Conservation (phyloP, 1,139 yeast genomes). For the Saccharomyces hybrid region DNA sequence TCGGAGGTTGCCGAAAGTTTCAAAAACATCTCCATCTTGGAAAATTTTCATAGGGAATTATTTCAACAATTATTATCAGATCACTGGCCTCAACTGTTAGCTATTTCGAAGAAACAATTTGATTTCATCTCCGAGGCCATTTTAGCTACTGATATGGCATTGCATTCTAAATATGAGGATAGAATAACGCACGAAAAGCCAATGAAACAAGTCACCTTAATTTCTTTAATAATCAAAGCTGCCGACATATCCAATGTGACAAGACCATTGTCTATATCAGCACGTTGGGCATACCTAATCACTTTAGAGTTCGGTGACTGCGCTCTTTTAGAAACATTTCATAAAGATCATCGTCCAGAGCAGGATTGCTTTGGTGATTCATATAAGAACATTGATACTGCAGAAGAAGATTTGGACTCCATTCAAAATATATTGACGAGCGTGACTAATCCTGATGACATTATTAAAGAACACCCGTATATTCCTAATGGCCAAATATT, state of each 20-base stretch:
- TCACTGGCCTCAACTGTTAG: slow-evolving; percentile 53
- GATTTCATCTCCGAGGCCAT: slow-evolving; percentile 36
- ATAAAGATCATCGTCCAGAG: slow-evolving; percentile 16
- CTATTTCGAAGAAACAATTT: slow-evolving; percentile 9
- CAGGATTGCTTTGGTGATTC: not conserved
- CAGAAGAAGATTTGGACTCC: slow-evolving; percentile 2
- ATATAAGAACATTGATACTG: not conserved
- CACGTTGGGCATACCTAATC: slow-evolving; percentile 79
- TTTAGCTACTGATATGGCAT: slow-evolving; percentile 91
- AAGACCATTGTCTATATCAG: slow-evolving; percentile 64
- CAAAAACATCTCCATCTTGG: slow-evolving; percentile 65
- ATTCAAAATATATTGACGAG: slow-evolving; percentile 3
- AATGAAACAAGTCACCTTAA: slow-evolving; percentile 35
- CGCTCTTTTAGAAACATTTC: slow-evolving; percentile 42
- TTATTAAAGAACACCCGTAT: slow-evolving; percentile 38
- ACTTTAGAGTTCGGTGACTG: slow-evolving; percentile 73
- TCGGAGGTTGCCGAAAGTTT: slow-evolving; percentile 61
- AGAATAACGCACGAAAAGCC: slow-evolving; percentile 15
- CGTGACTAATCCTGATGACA: slow-evolving; percentile 11
- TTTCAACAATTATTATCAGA: slow-evolving; percentile 52
- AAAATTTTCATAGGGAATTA: slow-evolving; percentile 73
- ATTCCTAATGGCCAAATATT: slow-evolving; percentile 75
- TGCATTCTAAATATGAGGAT: slow-evolving; percentile 66
- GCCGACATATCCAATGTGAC: slow-evolving; percentile 93
- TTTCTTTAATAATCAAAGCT: slow-evolving; percentile 73